Evolutionary conservation across 2,329 filamentous ascomycete species (phyloP).

Genomic region (Davidsoniella neocaledoniae): DNA sequence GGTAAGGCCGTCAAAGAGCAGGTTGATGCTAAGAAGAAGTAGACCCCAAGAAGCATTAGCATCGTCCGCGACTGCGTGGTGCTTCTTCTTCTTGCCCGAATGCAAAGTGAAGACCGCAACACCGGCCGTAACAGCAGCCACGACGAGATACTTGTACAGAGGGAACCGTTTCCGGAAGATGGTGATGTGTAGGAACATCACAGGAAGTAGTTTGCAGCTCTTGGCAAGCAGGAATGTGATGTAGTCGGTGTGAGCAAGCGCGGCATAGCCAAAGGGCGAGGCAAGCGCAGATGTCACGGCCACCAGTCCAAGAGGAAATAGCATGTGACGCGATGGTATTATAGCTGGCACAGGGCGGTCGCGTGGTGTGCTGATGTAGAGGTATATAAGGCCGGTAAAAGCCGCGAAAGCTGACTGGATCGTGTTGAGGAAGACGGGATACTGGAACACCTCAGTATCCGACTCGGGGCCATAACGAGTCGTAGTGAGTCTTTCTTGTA

Average conservation of each 20-base stretch:
- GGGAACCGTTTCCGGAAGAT: constrained; percentile 81
- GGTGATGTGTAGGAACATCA: constrained; percentile 92
- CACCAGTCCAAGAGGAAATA: constrained; percentile 67
- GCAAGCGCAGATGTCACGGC: constrained; percentile 77
- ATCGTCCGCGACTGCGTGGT: constrained; percentile 26
- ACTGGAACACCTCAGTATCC: constrained; percentile 66
- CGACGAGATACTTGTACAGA: constrained; percentile 90
- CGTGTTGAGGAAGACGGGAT: constrained; percentile 89
- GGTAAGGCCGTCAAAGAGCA: constrained; percentile 88
- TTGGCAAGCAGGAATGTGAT: constrained; percentile 96
- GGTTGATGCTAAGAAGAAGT: constrained; percentile 68
- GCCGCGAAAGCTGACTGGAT: constrained; percentile 85
- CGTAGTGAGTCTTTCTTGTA: constrained; percentile 95
- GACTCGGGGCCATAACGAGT: constrained; percentile 57
- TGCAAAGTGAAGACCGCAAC: constrained; percentile 93
- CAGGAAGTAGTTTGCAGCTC: constrained; percentile 94
- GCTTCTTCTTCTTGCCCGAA: constrained; percentile 40
- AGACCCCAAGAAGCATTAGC: constrained; percentile 63
- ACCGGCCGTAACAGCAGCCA: constrained; percentile 75
- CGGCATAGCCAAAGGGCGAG: constrained; percentile 90
- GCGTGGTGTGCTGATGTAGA: constrained; percentile 43
- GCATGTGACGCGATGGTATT: constrained; percentile 60
- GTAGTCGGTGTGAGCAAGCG: constrained; percentile 87
- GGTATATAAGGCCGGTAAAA: constrained; percentile 65
- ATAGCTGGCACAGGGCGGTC: constrained; percentile 37